These are phyloP conservation scores for Calycina herbarum DNA, from an alignment of 2,329 filamentous ascomycete genomes.

Conservation along the genomic window DNA sequence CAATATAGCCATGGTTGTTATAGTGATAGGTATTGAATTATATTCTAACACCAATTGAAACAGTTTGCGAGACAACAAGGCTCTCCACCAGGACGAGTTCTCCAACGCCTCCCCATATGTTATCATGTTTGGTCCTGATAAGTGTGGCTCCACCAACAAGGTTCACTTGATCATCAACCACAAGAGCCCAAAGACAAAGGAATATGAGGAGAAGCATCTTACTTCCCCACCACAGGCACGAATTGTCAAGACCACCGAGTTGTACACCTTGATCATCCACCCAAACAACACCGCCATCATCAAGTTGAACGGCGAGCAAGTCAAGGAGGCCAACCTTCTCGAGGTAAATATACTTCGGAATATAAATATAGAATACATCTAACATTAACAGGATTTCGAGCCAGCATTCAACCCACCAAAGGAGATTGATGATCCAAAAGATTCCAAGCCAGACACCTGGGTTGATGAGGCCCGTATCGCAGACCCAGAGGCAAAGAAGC, in stretches of 20 bases:
- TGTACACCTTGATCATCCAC: constrained; percentile 96
- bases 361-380: background rate
- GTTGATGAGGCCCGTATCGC: constrained; percentile 89
- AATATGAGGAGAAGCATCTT: constrained; percentile 99
- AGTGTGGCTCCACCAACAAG: constrained; percentile 99
- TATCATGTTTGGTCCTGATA: constrained; percentile 99
- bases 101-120: constrained; percentile 96
- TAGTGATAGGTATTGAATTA: background rate
- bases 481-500: constrained; percentile 92
- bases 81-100: constrained; percentile 96
- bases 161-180: constrained; percentile 98
- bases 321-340: constrained; percentile 86
- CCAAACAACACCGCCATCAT: constrained; percentile 95
- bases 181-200: constrained; percentile 99
- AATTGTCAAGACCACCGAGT: constrained; percentile 87
- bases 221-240: constrained; percentile 78
- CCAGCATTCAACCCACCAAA: constrained; percentile 90
- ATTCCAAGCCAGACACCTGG: constrained; percentile 94
- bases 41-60: background rate
- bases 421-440: constrained; percentile 94
- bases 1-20: background rate
- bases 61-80: constrained; percentile 75
- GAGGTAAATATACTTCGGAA: constrained; percentile 46
- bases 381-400: constrained; percentile 63
- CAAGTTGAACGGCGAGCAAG: constrained; percentile 83